Percentiles rank a stretch among this genome's conserved stretches.
Evolutionary conservation across 75 land plant genomes (phyloP).

Genomic region (Gnetum montanum): DNA sequence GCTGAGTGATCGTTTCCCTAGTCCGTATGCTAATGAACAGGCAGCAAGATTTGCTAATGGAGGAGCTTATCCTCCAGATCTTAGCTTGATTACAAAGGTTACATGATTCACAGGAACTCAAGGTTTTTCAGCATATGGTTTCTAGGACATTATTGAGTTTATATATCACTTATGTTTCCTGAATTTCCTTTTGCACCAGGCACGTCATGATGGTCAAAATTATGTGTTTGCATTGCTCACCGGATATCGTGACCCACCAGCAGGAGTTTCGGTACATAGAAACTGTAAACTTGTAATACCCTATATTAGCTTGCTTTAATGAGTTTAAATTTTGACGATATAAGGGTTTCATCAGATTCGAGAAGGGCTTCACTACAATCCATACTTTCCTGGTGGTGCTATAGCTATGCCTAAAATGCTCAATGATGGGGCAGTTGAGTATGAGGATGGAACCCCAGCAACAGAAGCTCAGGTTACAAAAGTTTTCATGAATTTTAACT

Average conservation of each 20-base stretch:
- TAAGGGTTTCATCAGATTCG: constrained; percentile 56
- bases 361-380: constrained; percentile 90
- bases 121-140: not conserved
- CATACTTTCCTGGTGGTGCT: constrained; percentile 94
- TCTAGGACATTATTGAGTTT: not conserved
- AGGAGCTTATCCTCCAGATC: constrained; percentile 97
- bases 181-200: constrained; percentile 31
- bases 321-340: too few species aligned
- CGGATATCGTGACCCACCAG: constrained; percentile 98
- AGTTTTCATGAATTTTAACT: not conserved
- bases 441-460: constrained; percentile 97
- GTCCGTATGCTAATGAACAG: constrained; percentile 89
- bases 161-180: not conserved
- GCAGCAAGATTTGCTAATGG: constrained; percentile 99
- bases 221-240: constrained; percentile 90
- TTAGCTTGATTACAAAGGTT: constrained; percentile 92
- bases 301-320: too few species aligned
- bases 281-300: too few species aligned
- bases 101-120: constrained; percentile 5
- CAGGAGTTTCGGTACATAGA: constrained; percentile 75
- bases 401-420: constrained; percentile 99
- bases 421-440: constrained; percentile 85
- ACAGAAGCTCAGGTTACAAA: constrained; percentile 73
- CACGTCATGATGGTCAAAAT: constrained; percentile 93
- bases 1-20: constrained; percentile 84